Percentiles rank a stretch among this genome's conserved stretches.
phyloP scores from a whole-genome alignment of 1,284 basidiomycete genomes.

The Trichosporon inkin region DNA sequence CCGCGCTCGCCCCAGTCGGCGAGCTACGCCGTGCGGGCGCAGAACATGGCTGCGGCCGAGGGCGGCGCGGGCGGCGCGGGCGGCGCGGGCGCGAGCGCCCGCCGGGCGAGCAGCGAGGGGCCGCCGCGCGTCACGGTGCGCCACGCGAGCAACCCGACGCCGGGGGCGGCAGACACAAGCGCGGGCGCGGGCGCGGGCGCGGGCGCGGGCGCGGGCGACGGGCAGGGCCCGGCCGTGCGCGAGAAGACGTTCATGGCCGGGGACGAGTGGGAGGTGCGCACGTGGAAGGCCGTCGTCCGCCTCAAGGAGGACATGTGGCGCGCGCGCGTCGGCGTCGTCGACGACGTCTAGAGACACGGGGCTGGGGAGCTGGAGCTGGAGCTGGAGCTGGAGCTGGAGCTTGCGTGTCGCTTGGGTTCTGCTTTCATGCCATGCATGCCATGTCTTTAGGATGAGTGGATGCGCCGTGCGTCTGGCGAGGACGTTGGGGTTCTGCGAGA shows the following conservation, averaged over 20 bases:
- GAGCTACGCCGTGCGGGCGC: not conserved
- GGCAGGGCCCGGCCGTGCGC: slow-evolving; percentile 7
- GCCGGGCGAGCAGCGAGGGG: slow-evolving; percentile 7
- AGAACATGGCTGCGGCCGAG: too few relatives aligned
- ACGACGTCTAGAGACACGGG: slow-evolving; percentile 4
- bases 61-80: not conserved
- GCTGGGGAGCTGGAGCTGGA: too few relatives aligned
- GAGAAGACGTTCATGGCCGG: slow-evolving; percentile 54
- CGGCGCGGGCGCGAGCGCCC: not conserved
- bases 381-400: too few relatives aligned
- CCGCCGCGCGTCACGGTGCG: slow-evolving; percentile 5
- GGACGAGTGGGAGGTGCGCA: slow-evolving; percentile 79
- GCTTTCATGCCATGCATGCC: too few relatives aligned
- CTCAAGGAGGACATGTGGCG: slow-evolving; percentile 87
- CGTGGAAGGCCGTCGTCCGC: slow-evolving; percentile 76
- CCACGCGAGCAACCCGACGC: not conserved
- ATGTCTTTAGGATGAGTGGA: too few relatives aligned
- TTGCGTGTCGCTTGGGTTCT: too few relatives aligned
- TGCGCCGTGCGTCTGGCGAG: too few relatives aligned
- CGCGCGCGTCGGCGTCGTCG: slow-evolving; percentile 63
- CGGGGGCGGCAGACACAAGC: too few relatives aligned
- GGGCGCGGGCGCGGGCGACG: too few relatives aligned
- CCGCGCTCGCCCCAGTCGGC: slow-evolving; percentile 7
- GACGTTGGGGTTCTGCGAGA: too few relatives aligned
- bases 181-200: too few relatives aligned